Base-by-base conservation (phyloP, 2,329 filamentous ascomycete genomes). In the Boeremia lycopersici region DNA sequence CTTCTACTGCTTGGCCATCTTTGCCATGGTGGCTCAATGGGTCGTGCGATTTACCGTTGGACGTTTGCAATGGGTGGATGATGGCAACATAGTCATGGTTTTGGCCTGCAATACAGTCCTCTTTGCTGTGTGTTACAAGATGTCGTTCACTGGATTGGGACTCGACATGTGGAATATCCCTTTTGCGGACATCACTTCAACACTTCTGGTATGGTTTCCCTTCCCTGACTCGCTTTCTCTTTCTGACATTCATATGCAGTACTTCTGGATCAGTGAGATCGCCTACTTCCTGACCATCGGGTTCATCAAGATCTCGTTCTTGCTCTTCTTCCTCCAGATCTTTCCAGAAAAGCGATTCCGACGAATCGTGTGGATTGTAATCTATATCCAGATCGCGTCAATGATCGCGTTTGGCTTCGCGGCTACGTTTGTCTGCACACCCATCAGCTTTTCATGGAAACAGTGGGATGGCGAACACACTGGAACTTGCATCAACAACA, bases 401-500 rank as follows among this genome's bases (percentile, higher is more conserved):
- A 66, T 59, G 11, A 48, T 59, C 48, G 63, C 60, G n/a, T 69
- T 56, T 46, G 48, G 17, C 53, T 60, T 57, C n/a, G 48, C 57
- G 1, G 57, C 50, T 15, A 38, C 56, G 1, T 63, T 74, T 31
- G 63, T 73, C 25, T 76, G 73, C 53, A 43, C 42, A 4, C 73
- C 73, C 2, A 55, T 74, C 51, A 64, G 47, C 45, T 67, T 63
- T 45, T 61, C 64, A 13, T 75, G 72, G 73, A 61, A 54, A 10
- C 56, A 57, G 12, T 70, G 64, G 71, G 67, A 68, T 47, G 59
- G 60, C 6, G 65, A 64, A 42, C 64, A 63, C 44, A 45, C 43
- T 11, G 73, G 72, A 11, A 52, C 56, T 2, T 75, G 73, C 60
- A 65, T 73, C 53, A 64, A 71, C 54, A 63, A 72, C 48, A 71